Conservation (phyloP, 1,284 basidiomycete genomes). For the Tilletia caries region DNA sequence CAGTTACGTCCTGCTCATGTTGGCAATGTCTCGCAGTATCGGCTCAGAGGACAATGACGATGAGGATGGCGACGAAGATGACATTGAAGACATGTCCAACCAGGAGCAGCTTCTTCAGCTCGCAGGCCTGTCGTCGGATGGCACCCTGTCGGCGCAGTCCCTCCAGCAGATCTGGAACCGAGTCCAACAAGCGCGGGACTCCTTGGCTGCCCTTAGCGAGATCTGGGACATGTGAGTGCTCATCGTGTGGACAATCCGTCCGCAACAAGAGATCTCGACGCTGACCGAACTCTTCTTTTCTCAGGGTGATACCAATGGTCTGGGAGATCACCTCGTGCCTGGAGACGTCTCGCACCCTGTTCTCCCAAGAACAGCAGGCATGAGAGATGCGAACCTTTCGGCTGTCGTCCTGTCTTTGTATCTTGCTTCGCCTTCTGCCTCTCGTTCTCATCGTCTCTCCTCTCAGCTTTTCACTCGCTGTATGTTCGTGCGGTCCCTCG, state of each 20-base stretch:
- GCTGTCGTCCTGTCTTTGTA: no score
- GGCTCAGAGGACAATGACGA: slow-evolving; percentile 16
- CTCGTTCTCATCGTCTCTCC: neutral
- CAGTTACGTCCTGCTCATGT: slow-evolving; percentile 46
- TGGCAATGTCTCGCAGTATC: slow-evolving; percentile 33
- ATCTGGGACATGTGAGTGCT: slow-evolving; percentile 32
- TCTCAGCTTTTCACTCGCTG: neutral
- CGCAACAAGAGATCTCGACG: neutral
- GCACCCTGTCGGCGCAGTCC: slow-evolving; percentile 10
- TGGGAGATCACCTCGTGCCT: slow-evolving; percentile 46
- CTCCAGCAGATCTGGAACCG: slow-evolving; percentile 40
- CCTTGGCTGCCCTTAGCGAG: slow-evolving; percentile 35
- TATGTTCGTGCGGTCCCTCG: no score
- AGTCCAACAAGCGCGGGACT: slow-evolving; percentile 37
- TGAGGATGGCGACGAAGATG: slow-evolving; percentile 6
- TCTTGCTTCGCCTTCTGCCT: no score
- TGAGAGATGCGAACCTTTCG: neutral
- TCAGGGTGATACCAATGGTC: slow-evolving; percentile 36
- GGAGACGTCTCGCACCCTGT: slow-evolving; percentile 25
- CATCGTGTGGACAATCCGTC: neutral
- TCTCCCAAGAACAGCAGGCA: neutral
- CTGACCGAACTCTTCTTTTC: neutral
- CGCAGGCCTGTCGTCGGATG: slow-evolving; percentile 6
- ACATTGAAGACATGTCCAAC: neutral
- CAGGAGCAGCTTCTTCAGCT: slow-evolving; percentile 9